Evolutionary conservation across 768 basidiomycete genomes (phyloP).

Genomic region (Russula sp.): DNA sequence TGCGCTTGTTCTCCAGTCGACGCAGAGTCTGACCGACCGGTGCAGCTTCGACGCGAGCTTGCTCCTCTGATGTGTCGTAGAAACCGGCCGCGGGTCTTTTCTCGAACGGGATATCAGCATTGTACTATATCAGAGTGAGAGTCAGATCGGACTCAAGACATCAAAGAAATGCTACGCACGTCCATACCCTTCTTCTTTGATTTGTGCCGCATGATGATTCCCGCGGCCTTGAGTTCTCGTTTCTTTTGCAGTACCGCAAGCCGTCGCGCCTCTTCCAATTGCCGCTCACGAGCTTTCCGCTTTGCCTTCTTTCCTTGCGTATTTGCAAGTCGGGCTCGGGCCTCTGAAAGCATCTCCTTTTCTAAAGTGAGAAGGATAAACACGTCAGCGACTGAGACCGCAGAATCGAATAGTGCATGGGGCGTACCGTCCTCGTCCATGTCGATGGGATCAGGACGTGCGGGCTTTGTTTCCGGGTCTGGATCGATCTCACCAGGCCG

Average conservation of each 20-base stretch:
- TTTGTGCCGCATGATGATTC: slow-evolving; percentile 95
- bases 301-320: slow-evolving; percentile 99
- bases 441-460: slow-evolving; percentile 97
- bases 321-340: slow-evolving; percentile 94
- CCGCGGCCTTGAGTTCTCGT: slow-evolving; percentile 94
- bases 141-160: slow-evolving; percentile 3
- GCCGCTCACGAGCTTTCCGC: slow-evolving; percentile 94
- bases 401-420: not conserved
- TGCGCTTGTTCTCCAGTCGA: slow-evolving; percentile 92
- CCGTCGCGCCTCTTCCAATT: slow-evolving; percentile 91
- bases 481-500: slow-evolving; percentile 97
- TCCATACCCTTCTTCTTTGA: slow-evolving; percentile 98
- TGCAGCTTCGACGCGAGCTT: slow-evolving; percentile 76
- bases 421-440: slow-evolving; percentile 96
- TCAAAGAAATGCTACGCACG: slow-evolving; percentile 39
- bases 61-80: slow-evolving; percentile 94
- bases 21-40: slow-evolving; percentile 88
- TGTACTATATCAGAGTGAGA: slow-evolving; percentile 54
- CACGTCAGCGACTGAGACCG: not conserved
- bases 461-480: slow-evolving; percentile 97
- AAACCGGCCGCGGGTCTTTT: slow-evolving; percentile 94
- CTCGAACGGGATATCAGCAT: slow-evolving; percentile 97
- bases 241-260: slow-evolving; percentile 96
- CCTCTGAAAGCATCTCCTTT: slow-evolving; percentile 99
- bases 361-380: slow-evolving; percentile 40